Conservation (phyloP, 495 filamentous ascomycete species). For the Lichina pygmaea region DNA sequence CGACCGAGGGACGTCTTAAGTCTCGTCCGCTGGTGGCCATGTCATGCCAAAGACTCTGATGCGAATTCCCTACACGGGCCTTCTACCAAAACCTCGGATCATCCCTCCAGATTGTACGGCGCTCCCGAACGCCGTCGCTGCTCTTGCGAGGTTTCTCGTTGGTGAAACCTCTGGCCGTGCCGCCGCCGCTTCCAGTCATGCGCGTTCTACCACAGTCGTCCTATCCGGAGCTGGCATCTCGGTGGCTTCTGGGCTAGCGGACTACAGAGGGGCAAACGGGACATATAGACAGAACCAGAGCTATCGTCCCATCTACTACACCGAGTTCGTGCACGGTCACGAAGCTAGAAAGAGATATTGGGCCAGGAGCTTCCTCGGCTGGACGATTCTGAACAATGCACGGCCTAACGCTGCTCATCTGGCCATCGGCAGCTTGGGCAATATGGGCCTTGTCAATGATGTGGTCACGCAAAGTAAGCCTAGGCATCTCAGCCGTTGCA, state of each 20-base stretch:
- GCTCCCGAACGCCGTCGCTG: conserved; percentile 43
- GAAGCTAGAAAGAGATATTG: conserved; percentile 86
- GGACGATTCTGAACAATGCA: conserved; percentile 52
- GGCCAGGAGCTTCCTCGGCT: conserved; percentile 84
- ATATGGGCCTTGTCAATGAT: conserved; percentile 40
- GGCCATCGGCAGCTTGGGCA: conserved; percentile 42
- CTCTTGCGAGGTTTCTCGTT: conserved; percentile 46
- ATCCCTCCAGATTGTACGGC: conserved; percentile 43
- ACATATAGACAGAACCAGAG: conserved; percentile 77
- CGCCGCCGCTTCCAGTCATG: not conserved
- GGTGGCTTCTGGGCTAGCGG: conserved; percentile 74
- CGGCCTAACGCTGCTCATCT: conserved; percentile 57
- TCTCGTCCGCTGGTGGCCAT: not conserved
- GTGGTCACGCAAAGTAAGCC: conserved; percentile 67
- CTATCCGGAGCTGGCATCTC: conserved; percentile 84
- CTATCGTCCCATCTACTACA: conserved; percentile 78
- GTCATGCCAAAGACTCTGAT: conserved; percentile 41
- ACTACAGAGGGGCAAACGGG: conserved; percentile 73
- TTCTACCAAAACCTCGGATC: conserved; percentile 52
- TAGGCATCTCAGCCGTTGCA: not conserved
- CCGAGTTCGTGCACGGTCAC: conserved; percentile 62
- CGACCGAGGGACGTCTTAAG: too few species aligned
- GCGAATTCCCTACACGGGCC: conserved; percentile 74
- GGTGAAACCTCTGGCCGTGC: conserved; percentile 6
- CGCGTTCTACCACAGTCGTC: conserved; percentile 32